phyloP scores from a whole-genome alignment of 768 basidiomycete genomes.

The Lactarius evosmus region DNA sequence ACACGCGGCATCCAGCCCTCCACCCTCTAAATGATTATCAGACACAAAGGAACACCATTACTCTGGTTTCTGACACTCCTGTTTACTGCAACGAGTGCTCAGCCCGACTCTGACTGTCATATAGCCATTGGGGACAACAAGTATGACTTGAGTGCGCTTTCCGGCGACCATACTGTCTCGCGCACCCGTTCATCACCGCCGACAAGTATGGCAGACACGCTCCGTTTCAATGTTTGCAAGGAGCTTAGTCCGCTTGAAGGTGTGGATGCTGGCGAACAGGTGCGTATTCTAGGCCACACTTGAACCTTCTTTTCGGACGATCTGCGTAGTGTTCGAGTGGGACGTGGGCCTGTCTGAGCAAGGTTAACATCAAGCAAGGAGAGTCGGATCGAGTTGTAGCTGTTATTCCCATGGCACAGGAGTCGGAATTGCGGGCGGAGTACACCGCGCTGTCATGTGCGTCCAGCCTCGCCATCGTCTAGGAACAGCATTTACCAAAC shows the following conservation, averaged over 20 bases:
- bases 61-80: conserved; percentile 22
- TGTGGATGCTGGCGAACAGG: conserved; percentile 63
- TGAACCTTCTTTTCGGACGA: background rate
- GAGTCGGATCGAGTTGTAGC: conserved; percentile 58
- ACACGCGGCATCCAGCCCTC: background rate
- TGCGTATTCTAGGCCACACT: conserved; percentile 35
- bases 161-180: conserved; percentile 48
- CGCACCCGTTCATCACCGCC: conserved; percentile 61
- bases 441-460: conserved; percentile 36
- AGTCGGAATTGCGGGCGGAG: conserved; percentile 32
- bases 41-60: background rate
- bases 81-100: conserved; percentile 17
- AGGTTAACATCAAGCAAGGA: conserved; percentile 56
- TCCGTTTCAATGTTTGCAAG: conserved; percentile 67
- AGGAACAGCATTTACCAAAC: background rate
- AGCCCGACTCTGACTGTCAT: conserved; percentile 44
- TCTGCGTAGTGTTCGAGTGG: conserved; percentile 56
- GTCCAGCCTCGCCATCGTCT: conserved; percentile 33
- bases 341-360: conserved; percentile 72
- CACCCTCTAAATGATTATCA: conserved; percentile 19
- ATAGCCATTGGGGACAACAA: conserved; percentile 40
- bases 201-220: conserved; percentile 52
- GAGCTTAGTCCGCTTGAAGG: conserved; percentile 49
- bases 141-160: conserved; percentile 60
- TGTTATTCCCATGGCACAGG: conserved; percentile 71